Base-by-base conservation (phyloP, 1,284 basidiomycete species). In the Tylopilus orsonianus region DNA sequence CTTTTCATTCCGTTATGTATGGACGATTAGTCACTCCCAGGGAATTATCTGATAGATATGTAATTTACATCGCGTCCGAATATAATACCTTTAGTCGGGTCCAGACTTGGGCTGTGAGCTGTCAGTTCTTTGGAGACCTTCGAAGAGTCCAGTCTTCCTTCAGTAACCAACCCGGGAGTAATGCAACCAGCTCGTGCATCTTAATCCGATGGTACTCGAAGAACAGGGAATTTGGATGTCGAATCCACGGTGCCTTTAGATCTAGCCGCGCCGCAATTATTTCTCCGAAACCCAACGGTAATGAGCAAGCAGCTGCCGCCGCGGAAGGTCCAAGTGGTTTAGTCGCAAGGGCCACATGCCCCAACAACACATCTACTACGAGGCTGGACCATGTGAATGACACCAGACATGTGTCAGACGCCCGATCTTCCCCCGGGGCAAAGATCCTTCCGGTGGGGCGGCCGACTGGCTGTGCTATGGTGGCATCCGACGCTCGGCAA, bases 1-100 rank as follows among this genome's bases (percentile, higher is more conserved):
- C 43, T 46, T 54, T 46, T 49, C 52, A 50, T 54, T 61, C 55
- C 56, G 57, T 52, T 43, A 50, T 52, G 53, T 47, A 66, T 63
- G 61, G 60, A 61, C 55, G 3, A 56, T 66, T 59, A 58, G 55
- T 66, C 58, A 61, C 51, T 34, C 29, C 18, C 47, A 46, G 42
- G 47, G 39, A 52, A 44, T 45, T 53, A 59, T 61, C 53, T 58
- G 56, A 54, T 62, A 59, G 52, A 61, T 65, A 55, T 65, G 60
- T 66, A 66, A 64, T 55, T 45, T 52, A 62, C 48, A 46, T 43
- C 57, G 60, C 49, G 58, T 39, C 35, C 6, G 48, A 51, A 50
- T 45, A 50, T 59, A 57, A 59, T 55, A 39, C 44, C 18, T 44
- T 35, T 13, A 18, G 24, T 22, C 2, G n/a, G 20, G 22, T 22